A percentile compares a stretch with the other conserved stretches of the same genome.
Evolutionary conservation across 148 eudicot species (phyloP).

Genomic region (Mesembryanthemum crystallinum): DNA sequence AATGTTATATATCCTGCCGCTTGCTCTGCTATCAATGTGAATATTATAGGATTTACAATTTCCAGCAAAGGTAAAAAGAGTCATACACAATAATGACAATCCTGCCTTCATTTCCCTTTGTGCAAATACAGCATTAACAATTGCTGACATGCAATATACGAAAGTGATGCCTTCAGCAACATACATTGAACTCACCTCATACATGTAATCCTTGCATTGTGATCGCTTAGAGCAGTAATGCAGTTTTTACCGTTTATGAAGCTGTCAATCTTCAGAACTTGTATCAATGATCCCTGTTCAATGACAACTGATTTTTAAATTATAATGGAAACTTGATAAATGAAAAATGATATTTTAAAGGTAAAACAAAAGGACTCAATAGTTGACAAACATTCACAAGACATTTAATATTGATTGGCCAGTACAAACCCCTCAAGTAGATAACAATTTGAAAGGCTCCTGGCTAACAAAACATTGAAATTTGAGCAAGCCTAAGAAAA

Average conservation of each 20-base stretch:
- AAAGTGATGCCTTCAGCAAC: background rate
- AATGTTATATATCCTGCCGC: background rate
- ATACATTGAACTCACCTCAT: constrained; percentile 54
- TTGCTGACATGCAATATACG: background rate
- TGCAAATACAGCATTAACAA: background rate
- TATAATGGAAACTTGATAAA: background rate
- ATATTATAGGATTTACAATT: too few species aligned
- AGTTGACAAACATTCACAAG: background rate
- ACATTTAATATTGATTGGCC: background rate
- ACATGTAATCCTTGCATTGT: constrained; percentile 67
- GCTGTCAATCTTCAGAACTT: constrained; percentile 32
- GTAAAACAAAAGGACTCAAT: constrained; percentile 2
- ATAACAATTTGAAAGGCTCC: background rate
- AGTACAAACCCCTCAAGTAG: background rate
- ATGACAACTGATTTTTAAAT: constrained; percentile 1
- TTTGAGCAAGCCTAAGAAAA: background rate
- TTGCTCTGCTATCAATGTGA: background rate
- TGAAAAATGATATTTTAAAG: background rate
- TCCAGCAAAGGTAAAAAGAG: too few species aligned
- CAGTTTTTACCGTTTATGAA: constrained; percentile 29
- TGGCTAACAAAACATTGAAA: background rate
- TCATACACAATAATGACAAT: background rate
- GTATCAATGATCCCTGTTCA: constrained; percentile 51
- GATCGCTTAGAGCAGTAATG: constrained; percentile 39
- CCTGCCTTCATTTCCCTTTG: background rate